Conservation (phyloP, 371 early-diverging fungal species). For the Apophysomyces elegans region DNA sequence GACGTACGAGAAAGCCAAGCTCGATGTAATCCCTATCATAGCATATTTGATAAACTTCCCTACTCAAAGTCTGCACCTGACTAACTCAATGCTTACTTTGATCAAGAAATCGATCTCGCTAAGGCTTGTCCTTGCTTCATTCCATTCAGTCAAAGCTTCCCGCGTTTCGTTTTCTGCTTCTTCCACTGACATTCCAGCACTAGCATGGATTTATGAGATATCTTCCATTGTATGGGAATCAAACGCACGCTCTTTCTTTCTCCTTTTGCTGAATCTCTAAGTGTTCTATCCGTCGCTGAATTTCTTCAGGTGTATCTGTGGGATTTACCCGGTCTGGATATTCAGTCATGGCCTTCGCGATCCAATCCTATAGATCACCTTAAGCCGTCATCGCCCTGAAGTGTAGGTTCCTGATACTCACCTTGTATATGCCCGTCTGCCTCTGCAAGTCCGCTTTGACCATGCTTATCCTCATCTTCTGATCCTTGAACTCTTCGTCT, state of each 20-base stretch:
- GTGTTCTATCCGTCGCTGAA: slow-evolving; percentile 67
- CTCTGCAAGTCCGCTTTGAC: not conserved
- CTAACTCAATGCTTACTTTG: slow-evolving; percentile 31
- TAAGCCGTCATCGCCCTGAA: not conserved
- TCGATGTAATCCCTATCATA: slow-evolving; percentile 51
- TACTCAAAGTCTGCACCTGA: not conserved
- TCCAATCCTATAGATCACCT: slow-evolving; percentile 38
- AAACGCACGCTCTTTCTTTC: slow-evolving; percentile 44
- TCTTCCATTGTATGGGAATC: not conserved
- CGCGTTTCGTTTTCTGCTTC: slow-evolving; percentile 62
- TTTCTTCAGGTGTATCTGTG: slow-evolving; percentile 42
- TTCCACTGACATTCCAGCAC: slow-evolving; percentile 48
- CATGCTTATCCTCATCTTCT: not conserved
- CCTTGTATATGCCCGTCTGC: not conserved
- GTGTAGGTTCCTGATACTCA: not conserved
- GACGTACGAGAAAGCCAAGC: slow-evolving; percentile 63
- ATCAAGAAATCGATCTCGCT: slow-evolving; percentile 52
- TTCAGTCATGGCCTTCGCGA: slow-evolving; percentile 53
- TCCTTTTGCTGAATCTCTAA: slow-evolving; percentile 56
- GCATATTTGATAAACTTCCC: not conserved
- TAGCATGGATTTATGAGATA: slow-evolving; percentile 5
- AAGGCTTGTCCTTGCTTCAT: slow-evolving; percentile 61
- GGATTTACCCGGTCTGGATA: slow-evolving; percentile 71
- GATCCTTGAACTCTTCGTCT: slow-evolving; percentile 1
- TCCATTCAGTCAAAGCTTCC: slow-evolving; percentile 51